These are phyloP conservation scores for Rhizophagus sp. DNA, from an alignment of 192 early-diverging fungal genomes.

Conservation along the genomic window DNA sequence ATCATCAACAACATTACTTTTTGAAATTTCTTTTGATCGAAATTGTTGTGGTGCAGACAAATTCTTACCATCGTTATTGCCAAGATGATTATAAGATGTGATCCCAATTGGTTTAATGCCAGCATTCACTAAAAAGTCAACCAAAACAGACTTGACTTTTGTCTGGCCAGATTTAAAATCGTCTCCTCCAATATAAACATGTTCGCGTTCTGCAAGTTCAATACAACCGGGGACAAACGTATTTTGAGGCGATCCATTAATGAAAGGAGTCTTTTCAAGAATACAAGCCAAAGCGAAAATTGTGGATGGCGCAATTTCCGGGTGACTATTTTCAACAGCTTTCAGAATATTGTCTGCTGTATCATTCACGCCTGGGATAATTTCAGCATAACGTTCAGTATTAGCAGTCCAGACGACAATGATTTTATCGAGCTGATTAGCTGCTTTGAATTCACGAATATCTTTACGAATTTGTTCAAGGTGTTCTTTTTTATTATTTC, in stretches of 20 bases:
- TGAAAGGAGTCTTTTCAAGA: conserved; percentile 92
- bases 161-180: conserved; percentile 99
- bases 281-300: conserved; percentile 96
- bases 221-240: conserved; percentile 97
- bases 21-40: conserved; percentile 99
- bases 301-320: conserved; percentile 93
- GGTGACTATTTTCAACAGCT: conserved; percentile 79
- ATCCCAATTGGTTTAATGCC: conserved; percentile 98
- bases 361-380: conserved; percentile 94
- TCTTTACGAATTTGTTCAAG: conserved; percentile 91
- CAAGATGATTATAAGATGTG: conserved; percentile 97
- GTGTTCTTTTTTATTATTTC: conserved; percentile 87
- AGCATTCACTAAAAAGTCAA: conserved; percentile 98
- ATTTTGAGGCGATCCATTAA: conserved; percentile 99
- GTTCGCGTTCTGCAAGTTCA: conserved; percentile 84
- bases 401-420: conserved; percentile 99
- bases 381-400: conserved; percentile 90
- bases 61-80: conserved; percentile 99
- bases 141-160: conserved; percentile 98
- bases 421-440: conserved; percentile 87
- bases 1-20: conserved; percentile 98
- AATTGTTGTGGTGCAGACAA: conserved; percentile 97
- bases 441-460: conserved; percentile 93
- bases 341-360: conserved; percentile 90
- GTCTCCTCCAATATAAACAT: conserved; percentile 95